Evolutionary conservation across 2,329 filamentous ascomycete genomes (phyloP).

Genomic region (Emergomyces orientalis): DNA sequence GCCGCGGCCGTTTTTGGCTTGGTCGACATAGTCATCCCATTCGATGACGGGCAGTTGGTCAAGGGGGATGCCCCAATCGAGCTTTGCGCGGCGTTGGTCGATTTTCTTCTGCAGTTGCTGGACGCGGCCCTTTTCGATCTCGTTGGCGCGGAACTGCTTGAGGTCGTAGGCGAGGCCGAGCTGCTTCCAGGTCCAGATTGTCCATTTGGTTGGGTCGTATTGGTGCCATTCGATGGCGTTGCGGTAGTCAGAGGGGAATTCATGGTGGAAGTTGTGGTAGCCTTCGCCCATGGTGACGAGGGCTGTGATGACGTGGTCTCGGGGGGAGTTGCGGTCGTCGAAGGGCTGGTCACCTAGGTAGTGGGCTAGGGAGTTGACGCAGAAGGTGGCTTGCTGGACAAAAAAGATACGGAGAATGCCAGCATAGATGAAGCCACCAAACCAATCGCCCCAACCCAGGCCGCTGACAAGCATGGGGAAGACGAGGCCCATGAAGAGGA

Average conservation of each 20-base stretch:
- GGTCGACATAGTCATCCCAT: constrained; percentile 76
- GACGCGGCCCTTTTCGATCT: constrained; percentile 83
- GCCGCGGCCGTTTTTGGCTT: constrained; percentile 65
- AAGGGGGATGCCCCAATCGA: constrained; percentile 79
- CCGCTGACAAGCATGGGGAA: constrained; percentile 69
- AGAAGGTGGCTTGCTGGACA: constrained; percentile 87
- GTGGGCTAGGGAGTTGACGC: constrained; percentile 82
- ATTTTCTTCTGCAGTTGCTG: constrained; percentile 91
- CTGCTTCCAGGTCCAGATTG: constrained; percentile 75
- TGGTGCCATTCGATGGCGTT: constrained; percentile 87
- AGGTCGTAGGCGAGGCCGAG: constrained; percentile 75
- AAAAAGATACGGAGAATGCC: constrained; percentile 82
- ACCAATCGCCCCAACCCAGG: constrained; percentile 70
- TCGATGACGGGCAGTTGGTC: constrained; percentile 77
- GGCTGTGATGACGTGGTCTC: constrained; percentile 79
- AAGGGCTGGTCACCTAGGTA: constrained; percentile 90
- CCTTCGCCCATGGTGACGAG: constrained; percentile 78
- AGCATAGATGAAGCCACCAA: constrained; percentile 73
- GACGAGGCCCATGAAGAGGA: constrained; percentile 65
- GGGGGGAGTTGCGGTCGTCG: constrained; percentile 83
- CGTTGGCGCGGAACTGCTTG: constrained; percentile 84
- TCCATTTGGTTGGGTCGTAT: constrained; percentile 88
- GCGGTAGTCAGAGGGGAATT: constrained; percentile 87
- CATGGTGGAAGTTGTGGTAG: constrained; percentile 94
- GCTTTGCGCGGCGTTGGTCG: constrained; percentile 69